Evolutionary conservation across 345 rosid species (phyloP), one percentile per base, ranked within the genome.

Genomic region (Carallia brachiata): DNA sequence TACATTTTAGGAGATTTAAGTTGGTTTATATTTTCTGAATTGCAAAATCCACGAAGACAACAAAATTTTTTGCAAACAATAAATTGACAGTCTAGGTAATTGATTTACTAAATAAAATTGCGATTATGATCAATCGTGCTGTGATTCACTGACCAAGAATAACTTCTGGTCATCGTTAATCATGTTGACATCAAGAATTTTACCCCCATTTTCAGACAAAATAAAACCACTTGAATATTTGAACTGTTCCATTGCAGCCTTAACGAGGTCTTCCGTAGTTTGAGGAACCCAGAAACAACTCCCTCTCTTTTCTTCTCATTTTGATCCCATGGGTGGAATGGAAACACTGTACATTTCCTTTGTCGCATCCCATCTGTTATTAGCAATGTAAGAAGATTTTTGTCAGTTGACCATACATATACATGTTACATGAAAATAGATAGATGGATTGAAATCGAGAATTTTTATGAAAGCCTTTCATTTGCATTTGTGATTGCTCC

Each of bases 241-340:
- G 48, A 87, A 82, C 62, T 75, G 75, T 66, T 74, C 83, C 5
- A 37, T 70, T 8, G 92, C 90, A 7, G 55, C 73, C 70, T 61
- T 73, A 9, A 86, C 71, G 23, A 91, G 92, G 60, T 86, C 91
- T 52, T 87, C 85, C 63, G 88, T 80, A 70, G 79, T 87, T 70
- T 67, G 55, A 5, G 98, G 92, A 62, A 92, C 88, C 96, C 96
- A 87, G 55, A 87, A 32, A 87, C 84, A 55, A 88, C 70, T 53
- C 96, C 98, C 0, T 70, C 73, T 76, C 77, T 85, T 79, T 71
- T 82, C 69, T 70, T 65, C 70, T 81, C 87, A 55, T 72, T 59
- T 0, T 70, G 39, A 70, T 85, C 88, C 83, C 83, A 75, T 4
- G 93, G 90, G 44, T 82, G 86, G 78, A 75, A 88, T 1, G 87